Conservation (phyloP, 1,284 basidiomycete species). For the Peniophora sp. region DNA sequence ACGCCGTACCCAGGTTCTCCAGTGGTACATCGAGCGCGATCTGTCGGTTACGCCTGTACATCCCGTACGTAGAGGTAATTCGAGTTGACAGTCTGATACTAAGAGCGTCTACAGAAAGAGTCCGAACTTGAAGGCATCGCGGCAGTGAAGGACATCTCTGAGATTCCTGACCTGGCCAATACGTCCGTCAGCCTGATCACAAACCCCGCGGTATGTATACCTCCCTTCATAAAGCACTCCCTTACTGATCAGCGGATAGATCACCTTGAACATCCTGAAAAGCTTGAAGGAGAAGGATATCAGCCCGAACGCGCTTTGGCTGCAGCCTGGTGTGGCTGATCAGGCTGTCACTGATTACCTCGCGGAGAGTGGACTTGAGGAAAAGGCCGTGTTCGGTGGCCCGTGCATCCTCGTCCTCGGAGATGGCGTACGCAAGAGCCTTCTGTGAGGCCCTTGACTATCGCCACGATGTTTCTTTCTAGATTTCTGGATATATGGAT, state of each 20-base stretch:
- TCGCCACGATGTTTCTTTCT: too few relatives aligned
- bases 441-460: constrained; percentile 11
- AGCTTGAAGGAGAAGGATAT: constrained; percentile 58
- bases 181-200: constrained; percentile 81
- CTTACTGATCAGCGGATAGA: constrained; percentile 26
- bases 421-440: constrained; percentile 38
- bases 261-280: constrained; percentile 59
- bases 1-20: constrained; percentile 42
- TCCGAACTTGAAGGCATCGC: constrained; percentile 53
- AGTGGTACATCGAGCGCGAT: constrained; percentile 64
- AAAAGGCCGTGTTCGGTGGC: constrained; percentile 65
- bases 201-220: constrained; percentile 49
- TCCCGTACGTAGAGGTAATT: constrained; percentile 32
- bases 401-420: constrained; percentile 69
- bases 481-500: too few relatives aligned
- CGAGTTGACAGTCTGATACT: constrained; percentile 27
- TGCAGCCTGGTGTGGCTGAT: constrained; percentile 81
- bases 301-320: constrained; percentile 65
- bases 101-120: constrained; percentile 40
- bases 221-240: background rate
- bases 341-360: constrained; percentile 43
- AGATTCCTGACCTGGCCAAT: constrained; percentile 53
- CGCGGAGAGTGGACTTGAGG: constrained; percentile 43
- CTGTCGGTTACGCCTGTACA: constrained; percentile 67
- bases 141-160: constrained; percentile 44